Base-by-base conservation (phyloP, 805 yeast species). In the Ogataea neopini region DNA sequence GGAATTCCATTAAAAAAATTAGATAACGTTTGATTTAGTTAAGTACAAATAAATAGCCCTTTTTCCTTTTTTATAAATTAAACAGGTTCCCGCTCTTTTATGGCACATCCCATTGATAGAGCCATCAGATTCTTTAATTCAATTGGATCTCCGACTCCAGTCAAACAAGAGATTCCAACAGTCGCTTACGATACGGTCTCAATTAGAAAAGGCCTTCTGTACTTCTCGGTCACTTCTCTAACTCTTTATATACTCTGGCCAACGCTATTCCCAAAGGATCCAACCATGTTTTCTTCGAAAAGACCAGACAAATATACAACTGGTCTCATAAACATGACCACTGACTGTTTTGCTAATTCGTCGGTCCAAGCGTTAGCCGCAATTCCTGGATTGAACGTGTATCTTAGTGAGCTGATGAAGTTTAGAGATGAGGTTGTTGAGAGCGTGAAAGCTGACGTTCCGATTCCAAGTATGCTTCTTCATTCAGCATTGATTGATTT, bases 311-410 rank as follows among this genome's bases (percentile, higher is more conserved):
- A 78, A 54, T 72, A 80, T 59, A 85, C 96, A 9, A 88, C 94
- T 0, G 97, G 97, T 2, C 70, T 92, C 38, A 75, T 83, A 55
- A 94, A 92, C 64, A 73, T 83, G 53, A 78, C 91, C 50, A 88
- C 88, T 54, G 97, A 90, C 63, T 92, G 99, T 65, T 92, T 88
- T 70, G 96, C 96, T 51, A 92, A 94, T 61, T 80, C 95, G 6
- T 83, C 91, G 1, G 60, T 94, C 15, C 99, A 92, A 64, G 94
- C 91, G 0, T 74, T 86, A 45, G 77, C 84, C 14, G 68, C 89
- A 0, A 62, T 84, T 14, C 83, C 87, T 0, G 75, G 76, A 0
- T 60, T 87, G 41, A 79, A 83, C 30, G 69, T 67, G 3, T 86
- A 87, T 56, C 63, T 86, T 50, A 81, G 72, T 48, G 57, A 62